Percentiles rank a stretch among this genome's conserved stretches.
Evolutionary conservation across 2,329 filamentous ascomycete species (phyloP).

Genomic region (Madurella mycetomatis): DNA sequence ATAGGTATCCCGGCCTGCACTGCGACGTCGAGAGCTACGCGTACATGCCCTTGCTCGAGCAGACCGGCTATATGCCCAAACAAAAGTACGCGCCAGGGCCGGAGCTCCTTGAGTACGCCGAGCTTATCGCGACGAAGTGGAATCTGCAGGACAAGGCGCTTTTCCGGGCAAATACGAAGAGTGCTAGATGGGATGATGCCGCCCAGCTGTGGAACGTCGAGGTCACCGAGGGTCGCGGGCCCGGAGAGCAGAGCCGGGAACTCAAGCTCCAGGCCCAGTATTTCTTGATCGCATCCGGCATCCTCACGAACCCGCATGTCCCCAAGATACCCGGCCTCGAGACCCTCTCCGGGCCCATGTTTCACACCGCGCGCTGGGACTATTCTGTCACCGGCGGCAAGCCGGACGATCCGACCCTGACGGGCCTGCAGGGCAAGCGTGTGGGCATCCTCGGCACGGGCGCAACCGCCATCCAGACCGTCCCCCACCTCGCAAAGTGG

Average conservation of each 20-base stretch:
- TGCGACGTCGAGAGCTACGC: conserved; percentile 58
- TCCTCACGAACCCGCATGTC: conserved; percentile 38
- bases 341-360: conserved; percentile 38
- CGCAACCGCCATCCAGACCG: conserved; percentile 43
- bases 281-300: conserved; percentile 36
- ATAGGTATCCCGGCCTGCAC: conserved; percentile 45
- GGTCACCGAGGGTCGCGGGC: conserved; percentile 26
- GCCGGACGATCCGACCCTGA: conserved; percentile 35
- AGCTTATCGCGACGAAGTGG: conserved; percentile 42
- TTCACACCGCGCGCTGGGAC: conserved; percentile 47
- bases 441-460: conserved; percentile 50
- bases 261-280: conserved; percentile 38
- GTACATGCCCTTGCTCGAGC: conserved; percentile 59
- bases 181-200: conserved; percentile 39
- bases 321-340: conserved; percentile 40
- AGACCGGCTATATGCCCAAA: conserved; percentile 55
- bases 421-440: conserved; percentile 42
- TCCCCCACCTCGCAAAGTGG: conserved; percentile 43
- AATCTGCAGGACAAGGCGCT: conserved; percentile 40
- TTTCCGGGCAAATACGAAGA: conserved; percentile 42
- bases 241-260: conserved; percentile 23
- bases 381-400: conserved; percentile 41
- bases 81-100: conserved; percentile 36
- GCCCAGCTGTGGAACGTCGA: conserved; percentile 23
- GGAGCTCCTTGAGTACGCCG: conserved; percentile 43